Percentiles rank a stretch among this genome's conserved stretches.
Evolutionary conservation across 2,329 filamentous ascomycete species (phyloP).

Genomic region (Periglandula ipomoeae): DNA sequence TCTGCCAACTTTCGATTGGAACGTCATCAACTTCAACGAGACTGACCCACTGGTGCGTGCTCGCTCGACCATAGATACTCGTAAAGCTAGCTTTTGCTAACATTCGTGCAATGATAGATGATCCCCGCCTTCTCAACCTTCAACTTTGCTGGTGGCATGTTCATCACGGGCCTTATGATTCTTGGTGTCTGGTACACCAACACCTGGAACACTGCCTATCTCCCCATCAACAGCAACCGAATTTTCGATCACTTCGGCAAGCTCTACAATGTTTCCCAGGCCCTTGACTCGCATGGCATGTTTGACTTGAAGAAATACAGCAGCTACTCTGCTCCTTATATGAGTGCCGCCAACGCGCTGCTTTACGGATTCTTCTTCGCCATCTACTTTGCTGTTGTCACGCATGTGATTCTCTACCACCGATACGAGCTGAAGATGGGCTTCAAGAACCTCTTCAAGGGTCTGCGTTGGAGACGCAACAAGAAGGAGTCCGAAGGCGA

Average conservation of each 20-base stretch:
- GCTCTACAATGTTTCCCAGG: slow-evolving; percentile 27
- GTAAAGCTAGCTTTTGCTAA: not conserved
- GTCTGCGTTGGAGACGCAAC: slow-evolving; percentile 14
- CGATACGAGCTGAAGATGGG: slow-evolving; percentile 28
- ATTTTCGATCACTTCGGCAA: slow-evolving; percentile 29
- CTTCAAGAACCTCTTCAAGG: slow-evolving; percentile 22
- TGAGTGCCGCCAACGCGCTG: slow-evolving; percentile 25
- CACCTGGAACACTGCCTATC: slow-evolving; percentile 25
- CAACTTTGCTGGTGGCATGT: slow-evolving; percentile 23
- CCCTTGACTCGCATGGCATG: slow-evolving; percentile 23
- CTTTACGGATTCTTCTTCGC: slow-evolving; percentile 32
- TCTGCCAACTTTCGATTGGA: slow-evolving; percentile 35
- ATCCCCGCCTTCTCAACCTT: slow-evolving; percentile 28
- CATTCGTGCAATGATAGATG: slow-evolving; percentile 14
- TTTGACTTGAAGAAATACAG: slow-evolving; percentile 29
- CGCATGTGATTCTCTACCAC: slow-evolving; percentile 31
- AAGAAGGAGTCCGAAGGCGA: slow-evolving; percentile 12
- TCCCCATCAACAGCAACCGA: slow-evolving; percentile 32
- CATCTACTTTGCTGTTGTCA: slow-evolving; percentile 29
- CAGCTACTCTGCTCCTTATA: slow-evolving; percentile 32
- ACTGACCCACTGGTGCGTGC: slow-evolving; percentile 23
- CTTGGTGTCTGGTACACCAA: slow-evolving; percentile 24
- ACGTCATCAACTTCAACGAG: slow-evolving; percentile 18
- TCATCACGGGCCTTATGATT: slow-evolving; percentile 20
- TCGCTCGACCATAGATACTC: not conserved